Base-by-base conservation (phyloP, 2,329 filamentous ascomycete species). In the Cytospora piceae region DNA sequence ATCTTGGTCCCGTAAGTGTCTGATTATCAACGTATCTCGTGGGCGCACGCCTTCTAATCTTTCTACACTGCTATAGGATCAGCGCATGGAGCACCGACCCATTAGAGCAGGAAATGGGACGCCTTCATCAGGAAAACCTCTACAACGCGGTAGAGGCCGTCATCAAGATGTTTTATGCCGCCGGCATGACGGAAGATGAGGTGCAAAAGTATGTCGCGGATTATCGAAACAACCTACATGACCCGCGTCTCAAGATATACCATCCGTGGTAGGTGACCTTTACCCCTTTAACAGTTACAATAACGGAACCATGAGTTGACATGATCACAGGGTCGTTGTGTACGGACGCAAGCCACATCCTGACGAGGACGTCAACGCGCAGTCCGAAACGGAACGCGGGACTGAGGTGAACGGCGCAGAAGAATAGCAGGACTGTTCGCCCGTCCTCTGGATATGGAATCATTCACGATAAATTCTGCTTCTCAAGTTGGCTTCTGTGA, bases 71-170 rank as follows among this genome's bases (percentile, higher is more conserved):
- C 1, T 7, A 49, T 24, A 49, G 46, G n/a, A 49, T 49, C n/a
- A 49, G 46, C 46, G 17, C 46, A 24, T 49, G 46, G 46, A 49
- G 46, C 22, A 24, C 46, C 46, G 46, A 49, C n/a, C 46, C 46
- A 6, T 24, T 49, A n/a, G 46, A 49, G 46, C n/a, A 49, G 15
- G 46, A 49, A 24, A n/a, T 49, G 3, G 46, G 46, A 14, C 46
- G 46, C n/a, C 46, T 49, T 12, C 46, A 49, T 14, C 46, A 49
- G 46, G 46, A 49, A 14, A 49, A 49, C 22, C 46, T 49, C 46
- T 49, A 49, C 22, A 49, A 22, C n/a, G 46, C 46, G 46, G 46
- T 49, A 0, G 46, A 12, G n/a, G 46, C 46, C n/a, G 46, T 22
- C 11, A 24, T 49, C 46, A 49, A 49, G 46, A 22, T 49, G n/a